Evolutionary conservation across 495 filamentous ascomycete species (phyloP).

Genomic region (Hypomontagnella monticulosa): DNA sequence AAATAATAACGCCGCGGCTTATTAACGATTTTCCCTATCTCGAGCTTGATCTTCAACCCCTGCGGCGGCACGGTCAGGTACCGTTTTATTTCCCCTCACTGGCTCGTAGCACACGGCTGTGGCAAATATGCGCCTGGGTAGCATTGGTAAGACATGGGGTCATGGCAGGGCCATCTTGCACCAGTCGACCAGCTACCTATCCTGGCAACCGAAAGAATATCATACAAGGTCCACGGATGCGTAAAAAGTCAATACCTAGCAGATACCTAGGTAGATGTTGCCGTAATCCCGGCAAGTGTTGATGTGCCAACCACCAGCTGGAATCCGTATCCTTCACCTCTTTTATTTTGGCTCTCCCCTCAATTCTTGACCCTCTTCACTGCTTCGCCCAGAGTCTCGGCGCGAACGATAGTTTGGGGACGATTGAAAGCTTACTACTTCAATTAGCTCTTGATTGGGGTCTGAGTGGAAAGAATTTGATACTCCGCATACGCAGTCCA

Average conservation of each 20-base stretch:
- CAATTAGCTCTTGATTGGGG: slow-evolving; percentile 11
- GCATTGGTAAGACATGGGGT: slow-evolving; percentile 20
- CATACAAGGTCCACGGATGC: neutral
- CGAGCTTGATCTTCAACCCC: slow-evolving; percentile 12
- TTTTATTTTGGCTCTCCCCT: slow-evolving; percentile 19
- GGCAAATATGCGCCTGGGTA: neutral
- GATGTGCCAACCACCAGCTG: slow-evolving; percentile 18
- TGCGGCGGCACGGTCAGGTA: slow-evolving; percentile 9
- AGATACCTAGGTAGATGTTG: slow-evolving; percentile 1
- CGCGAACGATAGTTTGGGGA: slow-evolving; percentile 12
- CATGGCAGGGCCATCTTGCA: slow-evolving; percentile 25
- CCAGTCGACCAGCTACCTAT: slow-evolving; percentile 38
- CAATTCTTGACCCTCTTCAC: slow-evolving; percentile 4
- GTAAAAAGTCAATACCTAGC: neutral
- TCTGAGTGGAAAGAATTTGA: neutral
- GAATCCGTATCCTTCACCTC: neutral
- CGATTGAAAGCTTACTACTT: slow-evolving; percentile 7
- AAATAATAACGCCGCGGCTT: neutral
- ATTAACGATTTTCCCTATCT: slow-evolving; percentile 8
- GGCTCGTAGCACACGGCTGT: neutral
- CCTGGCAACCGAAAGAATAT: slow-evolving; percentile 14
- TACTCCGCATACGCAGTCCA: neutral
- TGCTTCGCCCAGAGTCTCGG: slow-evolving; percentile 33
- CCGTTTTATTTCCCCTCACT: slow-evolving; percentile 2
- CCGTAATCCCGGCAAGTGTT: slow-evolving; percentile 21